Percentiles rank a stretch among this genome's conserved stretches.
phyloP scores from a whole-genome alignment of 306 rosid genomes.

The Amphicarpaea edgeworthii region DNA sequence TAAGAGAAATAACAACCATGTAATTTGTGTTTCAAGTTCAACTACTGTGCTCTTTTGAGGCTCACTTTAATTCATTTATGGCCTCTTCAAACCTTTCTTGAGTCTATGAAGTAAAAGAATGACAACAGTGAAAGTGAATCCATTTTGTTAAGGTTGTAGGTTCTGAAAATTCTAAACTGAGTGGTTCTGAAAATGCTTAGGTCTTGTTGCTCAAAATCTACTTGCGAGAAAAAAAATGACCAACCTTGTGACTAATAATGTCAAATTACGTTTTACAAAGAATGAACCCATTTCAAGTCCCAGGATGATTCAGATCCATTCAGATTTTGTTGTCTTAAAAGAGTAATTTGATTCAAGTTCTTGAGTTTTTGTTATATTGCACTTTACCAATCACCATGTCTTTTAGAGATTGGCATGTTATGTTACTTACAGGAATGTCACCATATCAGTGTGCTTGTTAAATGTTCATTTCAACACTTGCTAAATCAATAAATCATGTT shows the following conservation, averaged over 20 bases:
- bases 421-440: background rate
- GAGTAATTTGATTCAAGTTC: conserved; percentile 26
- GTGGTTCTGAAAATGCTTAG: background rate
- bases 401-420: background rate
- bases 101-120: background rate
- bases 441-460: background rate
- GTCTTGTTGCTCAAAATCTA: conserved; percentile 5
- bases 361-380: background rate
- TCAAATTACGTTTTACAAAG: background rate
- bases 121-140: background rate
- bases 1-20: background rate
- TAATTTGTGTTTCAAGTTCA: background rate
- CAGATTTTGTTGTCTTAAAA: background rate
- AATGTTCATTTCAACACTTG: background rate
- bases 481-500: background rate
- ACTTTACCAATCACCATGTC: background rate
- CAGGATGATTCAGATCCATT: background rate
- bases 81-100: background rate
- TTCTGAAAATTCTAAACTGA: background rate
- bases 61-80: background rate
- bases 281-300: background rate
- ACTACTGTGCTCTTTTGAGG: background rate
- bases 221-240: background rate
- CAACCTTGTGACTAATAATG: background rate
- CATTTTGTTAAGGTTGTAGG: background rate